Evolutionary conservation across 73 alveolate species (phyloP).

Genomic region (Tetrahymena thermophila): DNA sequence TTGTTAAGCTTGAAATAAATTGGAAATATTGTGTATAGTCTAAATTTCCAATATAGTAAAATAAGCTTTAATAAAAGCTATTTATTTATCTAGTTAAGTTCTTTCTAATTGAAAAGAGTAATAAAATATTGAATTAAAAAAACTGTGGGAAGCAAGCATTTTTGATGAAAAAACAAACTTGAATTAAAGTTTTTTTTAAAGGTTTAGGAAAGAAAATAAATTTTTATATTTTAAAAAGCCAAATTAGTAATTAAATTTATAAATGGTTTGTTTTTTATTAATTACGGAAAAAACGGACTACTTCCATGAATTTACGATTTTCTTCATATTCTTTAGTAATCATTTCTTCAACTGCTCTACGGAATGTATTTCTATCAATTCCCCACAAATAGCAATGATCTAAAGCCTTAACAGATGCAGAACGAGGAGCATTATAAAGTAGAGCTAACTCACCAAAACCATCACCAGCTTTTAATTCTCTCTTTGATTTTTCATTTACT

Average conservation of each 20-base stretch:
- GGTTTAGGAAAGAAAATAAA: not conserved
- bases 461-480: slow-evolving; percentile 57
- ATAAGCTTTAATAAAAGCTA: not conserved
- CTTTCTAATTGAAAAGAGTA: not conserved
- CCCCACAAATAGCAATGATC: slow-evolving; percentile 77
- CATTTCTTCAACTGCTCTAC: slow-evolving; percentile 48
- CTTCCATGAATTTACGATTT: slow-evolving; percentile 37
- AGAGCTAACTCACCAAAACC: slow-evolving; percentile 95
- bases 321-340: slow-evolving; percentile 26
- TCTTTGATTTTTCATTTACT: slow-evolving; percentile 22
- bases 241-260: not conserved
- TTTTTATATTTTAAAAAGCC: not conserved
- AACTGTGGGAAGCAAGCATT: not conserved
- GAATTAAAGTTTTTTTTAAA: not conserved
- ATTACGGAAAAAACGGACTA: slow-evolving; percentile 25
- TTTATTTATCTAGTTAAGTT: too few species aligned
- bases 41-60: too few species aligned
- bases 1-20: too few species aligned
- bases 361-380: slow-evolving; percentile 81
- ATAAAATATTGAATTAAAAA: too few species aligned
- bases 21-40: not conserved
- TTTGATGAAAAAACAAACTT: not conserved
- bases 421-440: slow-evolving; percentile 81
- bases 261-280: not conserved
- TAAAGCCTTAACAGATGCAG: slow-evolving; percentile 80